phyloP scores from a whole-genome alignment of 495 filamentous ascomycete genomes.

The Penicillium chermesinum region DNA sequence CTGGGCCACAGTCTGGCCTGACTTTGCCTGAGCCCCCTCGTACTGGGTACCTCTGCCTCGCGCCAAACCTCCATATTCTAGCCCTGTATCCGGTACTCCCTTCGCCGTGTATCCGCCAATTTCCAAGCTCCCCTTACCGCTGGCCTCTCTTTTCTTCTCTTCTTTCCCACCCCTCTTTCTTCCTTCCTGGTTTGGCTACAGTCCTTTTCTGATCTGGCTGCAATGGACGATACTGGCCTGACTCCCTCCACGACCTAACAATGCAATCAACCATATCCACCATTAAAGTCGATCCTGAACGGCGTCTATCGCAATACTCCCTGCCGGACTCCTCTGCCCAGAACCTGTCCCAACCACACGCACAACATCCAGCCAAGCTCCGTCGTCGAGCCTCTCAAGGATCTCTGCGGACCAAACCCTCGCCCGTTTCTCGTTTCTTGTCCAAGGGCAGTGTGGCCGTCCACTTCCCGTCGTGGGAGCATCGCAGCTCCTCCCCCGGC shows the following conservation, averaged over 20 bases:
- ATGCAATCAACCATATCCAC: constrained; percentile 27
- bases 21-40: constrained; percentile 2
- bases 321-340: constrained; percentile 10
- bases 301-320: constrained; percentile 15
- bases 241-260: constrained; percentile 24
- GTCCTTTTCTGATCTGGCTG: too few relatives aligned
- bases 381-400: constrained; percentile 41
- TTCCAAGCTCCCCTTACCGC: constrained; percentile 14
- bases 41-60: constrained; percentile 11
- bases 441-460: constrained; percentile 36
- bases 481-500: constrained; percentile 27
- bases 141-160: constrained; percentile 12
- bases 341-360: constrained; percentile 4
- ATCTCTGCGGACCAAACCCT: constrained; percentile 35
- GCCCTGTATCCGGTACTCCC: constrained; percentile 17
- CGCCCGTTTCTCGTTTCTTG: constrained; percentile 37
- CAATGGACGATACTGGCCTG: constrained; percentile 35
- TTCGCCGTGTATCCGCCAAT: neutral
- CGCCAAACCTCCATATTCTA: constrained; percentile 1
- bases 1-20: constrained; percentile 2
- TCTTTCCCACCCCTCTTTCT: constrained; percentile 7
- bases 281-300: constrained; percentile 16
- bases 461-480: constrained; percentile 39
- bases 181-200: too few relatives aligned
- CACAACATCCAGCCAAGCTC: constrained; percentile 20